Evolutionary conservation across 163 green algal species (phyloP).

Genomic region (Coccomyxa subellipsoidea): DNA sequence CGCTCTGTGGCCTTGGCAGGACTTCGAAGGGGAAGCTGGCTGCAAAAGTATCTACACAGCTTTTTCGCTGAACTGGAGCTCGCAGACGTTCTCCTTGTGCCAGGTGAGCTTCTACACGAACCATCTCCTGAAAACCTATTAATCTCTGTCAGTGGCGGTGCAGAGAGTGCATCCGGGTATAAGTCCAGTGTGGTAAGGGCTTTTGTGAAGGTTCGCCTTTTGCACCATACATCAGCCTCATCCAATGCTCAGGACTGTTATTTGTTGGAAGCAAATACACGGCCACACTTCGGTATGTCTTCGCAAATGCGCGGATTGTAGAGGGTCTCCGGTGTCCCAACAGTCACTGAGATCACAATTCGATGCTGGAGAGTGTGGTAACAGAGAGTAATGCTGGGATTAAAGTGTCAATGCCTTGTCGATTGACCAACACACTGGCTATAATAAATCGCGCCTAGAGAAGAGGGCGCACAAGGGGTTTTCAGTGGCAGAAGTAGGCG

Average conservation of each 20-base stretch:
- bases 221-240: too few species aligned
- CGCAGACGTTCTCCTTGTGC: background rate
- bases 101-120: background rate
- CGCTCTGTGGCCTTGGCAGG: too few species aligned
- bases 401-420: too few species aligned
- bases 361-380: background rate
- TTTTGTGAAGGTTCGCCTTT: background rate
- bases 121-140: background rate
- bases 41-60: background rate
- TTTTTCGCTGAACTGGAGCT: background rate
- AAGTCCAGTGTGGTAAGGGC: background rate
- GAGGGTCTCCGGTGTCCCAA: background rate
- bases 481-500: too few species aligned
- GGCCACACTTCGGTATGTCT: too few species aligned
- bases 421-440: too few species aligned
- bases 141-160: background rate
- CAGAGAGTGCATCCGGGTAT: background rate
- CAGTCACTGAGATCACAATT: background rate
- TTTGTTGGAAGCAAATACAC: too few species aligned
- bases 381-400: too few species aligned
- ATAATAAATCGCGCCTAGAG: too few species aligned
- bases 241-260: too few species aligned
- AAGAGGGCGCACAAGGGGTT: too few species aligned
- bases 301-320: background rate
- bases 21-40: background rate